These are phyloP conservation scores for Hortiboletus flavorubellus DNA, from an alignment of 768 basidiomycete genomes.

Conservation along the genomic window DNA sequence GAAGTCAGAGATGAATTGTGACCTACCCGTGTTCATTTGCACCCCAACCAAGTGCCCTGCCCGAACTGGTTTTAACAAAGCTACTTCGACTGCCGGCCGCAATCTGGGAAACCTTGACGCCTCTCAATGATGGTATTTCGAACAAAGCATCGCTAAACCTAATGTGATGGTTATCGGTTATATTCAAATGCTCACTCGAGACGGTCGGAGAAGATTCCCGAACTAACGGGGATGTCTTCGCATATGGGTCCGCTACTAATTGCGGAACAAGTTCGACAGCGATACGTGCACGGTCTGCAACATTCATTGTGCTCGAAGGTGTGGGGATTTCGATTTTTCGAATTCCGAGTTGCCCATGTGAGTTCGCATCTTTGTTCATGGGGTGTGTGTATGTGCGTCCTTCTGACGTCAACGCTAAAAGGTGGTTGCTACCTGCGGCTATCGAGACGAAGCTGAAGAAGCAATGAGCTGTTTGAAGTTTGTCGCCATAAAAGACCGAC, in stretches of 20 bases:
- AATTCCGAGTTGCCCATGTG: constrained; percentile 80
- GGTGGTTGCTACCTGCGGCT: constrained; percentile 66
- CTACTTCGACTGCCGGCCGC: constrained; percentile 71
- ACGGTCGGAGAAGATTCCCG: constrained; percentile 23
- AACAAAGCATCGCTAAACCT: constrained; percentile 67
- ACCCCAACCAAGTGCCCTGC: constrained; percentile 84
- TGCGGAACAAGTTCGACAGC: constrained; percentile 57
- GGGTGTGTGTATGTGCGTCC: constrained; percentile 83
- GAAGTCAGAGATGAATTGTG: not conserved
- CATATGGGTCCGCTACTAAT: constrained; percentile 48
- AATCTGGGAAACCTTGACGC: constrained; percentile 61
- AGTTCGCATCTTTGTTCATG: constrained; percentile 69
- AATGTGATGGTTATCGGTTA: constrained; percentile 41
- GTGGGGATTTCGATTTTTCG: constrained; percentile 54
- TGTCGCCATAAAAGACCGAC: constrained; percentile 35
- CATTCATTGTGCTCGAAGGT: constrained; percentile 18
- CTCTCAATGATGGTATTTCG: constrained; percentile 72
- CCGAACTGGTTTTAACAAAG: constrained; percentile 64
- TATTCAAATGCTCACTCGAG: constrained; percentile 27
- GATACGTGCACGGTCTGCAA: constrained; percentile 31
- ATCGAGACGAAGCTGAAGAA: constrained; percentile 64
- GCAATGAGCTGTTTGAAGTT: constrained; percentile 8
- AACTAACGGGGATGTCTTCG: constrained; percentile 42
- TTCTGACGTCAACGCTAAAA: constrained; percentile 64
- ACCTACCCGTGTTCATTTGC: constrained; percentile 81